Evolutionary conservation across 2,329 filamentous ascomycete species (phyloP), one percentile per base, ranked within the genome.

Genomic region (Trichoderma afroharzianum): DNA sequence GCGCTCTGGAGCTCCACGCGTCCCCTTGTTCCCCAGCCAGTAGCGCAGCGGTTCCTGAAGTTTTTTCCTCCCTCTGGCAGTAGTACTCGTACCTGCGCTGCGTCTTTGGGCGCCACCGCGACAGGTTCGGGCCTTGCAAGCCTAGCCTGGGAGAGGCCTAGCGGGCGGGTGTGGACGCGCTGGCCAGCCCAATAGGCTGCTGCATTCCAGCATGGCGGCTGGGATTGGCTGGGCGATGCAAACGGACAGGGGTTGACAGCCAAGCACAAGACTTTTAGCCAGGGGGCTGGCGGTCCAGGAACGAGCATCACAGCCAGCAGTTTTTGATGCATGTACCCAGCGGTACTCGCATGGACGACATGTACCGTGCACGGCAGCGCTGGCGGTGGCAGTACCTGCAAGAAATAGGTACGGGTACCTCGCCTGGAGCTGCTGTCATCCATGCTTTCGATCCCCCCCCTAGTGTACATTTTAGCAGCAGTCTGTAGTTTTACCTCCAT

Each of bases 191-290:
- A 73, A 72, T 72, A 47, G 63, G 67, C 67, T 36, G 39, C 43
- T 39, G 57, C 71, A 72, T 72, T 72, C 72, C 72, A 69, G 64
- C 58, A 33, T 62, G 55, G n/a, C 12, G 39, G 58, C 68, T 57
- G 63, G 58, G 39, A 73, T 73, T 72, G 68, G 71, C 39, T 55
- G 30, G 57, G 63, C 18, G 61, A 32, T 50, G 64, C 63, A 59
- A 63, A 58, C 50, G 11, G 58, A 30, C 70, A 64, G 47, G 68
- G 68, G n/a, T 21, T 11, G 33, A 61, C 30, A 36, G 24, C 43
- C 32, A 63, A 15, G 24, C 68, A 43, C 58, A 63, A 63, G 66
- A 69, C 36, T 43, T 43, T 33, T 32, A 32, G 26, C 58, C 59
- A 36, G 63, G 68, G 68, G 68, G 68, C 30, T 47, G 67, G 67